Percentiles rank a stretch among this genome's conserved stretches.
Evolutionary conservation across 2,329 filamentous ascomycete genomes (phyloP).

Genomic region (Zymoseptoria brevis): DNA sequence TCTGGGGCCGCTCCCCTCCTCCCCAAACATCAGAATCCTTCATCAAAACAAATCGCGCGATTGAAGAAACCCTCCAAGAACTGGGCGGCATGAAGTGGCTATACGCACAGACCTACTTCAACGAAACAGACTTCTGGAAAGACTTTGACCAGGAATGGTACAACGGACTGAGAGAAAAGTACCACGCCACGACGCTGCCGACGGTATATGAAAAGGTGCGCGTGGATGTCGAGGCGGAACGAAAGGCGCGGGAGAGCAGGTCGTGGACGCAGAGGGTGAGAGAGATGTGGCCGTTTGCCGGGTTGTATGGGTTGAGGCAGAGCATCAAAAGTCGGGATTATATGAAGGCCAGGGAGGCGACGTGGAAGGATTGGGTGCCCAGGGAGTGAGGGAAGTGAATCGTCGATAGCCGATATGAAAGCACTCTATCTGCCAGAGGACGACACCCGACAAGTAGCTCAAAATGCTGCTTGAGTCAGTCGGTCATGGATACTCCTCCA

Average conservation of each 20-base stretch:
- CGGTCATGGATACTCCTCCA: too few species aligned
- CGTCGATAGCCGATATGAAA: too few species aligned
- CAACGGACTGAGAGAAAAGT: conserved; percentile 50
- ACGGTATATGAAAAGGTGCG: conserved; percentile 62
- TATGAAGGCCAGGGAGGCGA: conserved; percentile 14
- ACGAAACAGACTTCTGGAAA: conserved; percentile 60
- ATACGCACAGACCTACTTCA: conserved; percentile 63
- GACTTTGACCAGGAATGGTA: conserved; percentile 56
- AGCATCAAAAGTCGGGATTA: conserved; percentile 19
- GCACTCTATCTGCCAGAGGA: too few species aligned
- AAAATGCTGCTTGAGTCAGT: too few species aligned
- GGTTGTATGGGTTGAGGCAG: conserved; percentile 15
- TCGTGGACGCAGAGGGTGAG: conserved; percentile 38
- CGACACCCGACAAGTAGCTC: too few species aligned
- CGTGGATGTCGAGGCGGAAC: conserved; percentile 33
- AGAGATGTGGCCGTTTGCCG: conserved; percentile 17
- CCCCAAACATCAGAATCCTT: conserved; percentile 36
- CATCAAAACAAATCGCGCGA: conserved; percentile 48
- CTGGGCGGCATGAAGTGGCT: conserved; percentile 61
- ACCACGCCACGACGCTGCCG: conserved; percentile 52
- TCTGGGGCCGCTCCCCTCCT: conserved; percentile 49
- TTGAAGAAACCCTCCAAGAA: conserved; percentile 53
- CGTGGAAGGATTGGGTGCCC: conserved; percentile 21
- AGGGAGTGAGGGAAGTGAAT: neutral
- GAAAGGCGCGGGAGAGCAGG: conserved; percentile 40